Evolutionary conservation across 2,329 filamentous ascomycete genomes (phyloP).

Genomic region (Zelopaecilomyces penicillatus): DNA sequence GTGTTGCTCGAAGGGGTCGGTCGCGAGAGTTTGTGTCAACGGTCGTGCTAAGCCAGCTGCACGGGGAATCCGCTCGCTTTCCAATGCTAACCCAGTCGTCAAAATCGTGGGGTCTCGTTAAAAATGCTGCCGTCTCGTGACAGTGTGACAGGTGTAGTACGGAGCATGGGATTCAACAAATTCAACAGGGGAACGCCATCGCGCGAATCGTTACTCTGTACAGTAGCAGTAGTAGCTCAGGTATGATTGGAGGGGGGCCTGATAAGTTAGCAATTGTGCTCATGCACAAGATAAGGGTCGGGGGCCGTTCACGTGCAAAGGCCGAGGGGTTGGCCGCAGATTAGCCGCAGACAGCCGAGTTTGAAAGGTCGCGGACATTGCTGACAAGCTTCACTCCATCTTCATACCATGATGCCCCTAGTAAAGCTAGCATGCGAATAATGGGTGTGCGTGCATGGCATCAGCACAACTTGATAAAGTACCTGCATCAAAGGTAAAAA

Average conservation of each 20-base stretch:
- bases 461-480: no score
- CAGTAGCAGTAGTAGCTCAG: conserved; percentile 1
- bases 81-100: background rate
- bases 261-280: background rate
- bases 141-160: background rate
- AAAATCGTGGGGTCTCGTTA: background rate
- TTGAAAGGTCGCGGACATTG: no score
- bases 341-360: conserved; percentile 13
- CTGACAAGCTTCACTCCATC: no score
- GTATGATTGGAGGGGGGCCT: conserved; percentile 9
- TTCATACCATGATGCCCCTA: no score
- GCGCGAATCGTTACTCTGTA: conserved; percentile 10
- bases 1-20: no score
- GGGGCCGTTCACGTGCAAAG: conserved; percentile 11
- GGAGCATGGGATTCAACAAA: background rate
- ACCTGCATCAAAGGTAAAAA: no score
- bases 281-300: no score
- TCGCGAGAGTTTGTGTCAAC: no score
- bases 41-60: no score
- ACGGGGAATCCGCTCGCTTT: no score
- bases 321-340: conserved; percentile 2
- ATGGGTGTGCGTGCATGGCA: no score
- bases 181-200: conserved; percentile 12
- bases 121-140: background rate
- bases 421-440: no score